These are phyloP conservation scores for Citrus mangshanensis DNA, from an alignment of 345 rosid genomes.

Conservation along the genomic window DNA sequence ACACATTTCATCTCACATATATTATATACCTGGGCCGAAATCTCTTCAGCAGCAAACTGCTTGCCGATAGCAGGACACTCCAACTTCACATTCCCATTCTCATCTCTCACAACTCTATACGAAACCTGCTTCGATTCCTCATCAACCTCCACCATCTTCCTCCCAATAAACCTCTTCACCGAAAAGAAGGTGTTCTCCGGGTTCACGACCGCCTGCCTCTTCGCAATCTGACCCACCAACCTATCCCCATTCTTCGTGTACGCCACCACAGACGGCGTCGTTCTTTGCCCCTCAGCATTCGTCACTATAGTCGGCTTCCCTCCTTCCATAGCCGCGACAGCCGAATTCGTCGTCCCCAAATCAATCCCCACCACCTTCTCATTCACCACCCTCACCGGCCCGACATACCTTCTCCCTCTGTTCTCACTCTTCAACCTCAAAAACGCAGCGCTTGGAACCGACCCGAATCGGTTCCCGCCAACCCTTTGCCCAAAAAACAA, in stretches of 20 bases:
- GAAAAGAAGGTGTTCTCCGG: slow-evolving; percentile 98
- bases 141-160: slow-evolving; percentile 93
- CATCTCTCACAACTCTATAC: slow-evolving; percentile 79
- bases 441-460: slow-evolving; percentile 39
- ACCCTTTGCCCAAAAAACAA: slow-evolving; percentile 60
- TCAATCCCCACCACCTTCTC: slow-evolving; percentile 98
- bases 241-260: slow-evolving; percentile 86
- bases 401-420: slow-evolving; percentile 39
- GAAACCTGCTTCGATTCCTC: slow-evolving; percentile 97
- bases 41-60: slow-evolving; percentile 96
- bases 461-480: slow-evolving; percentile 21
- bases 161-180: slow-evolving; percentile 96
- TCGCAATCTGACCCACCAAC: slow-evolving; percentile 96
- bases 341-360: slow-evolving; percentile 94
- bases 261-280: slow-evolving; percentile 97
- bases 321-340: slow-evolving; percentile 99
- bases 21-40: slow-evolving; percentile 85
- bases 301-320: slow-evolving; percentile 97
- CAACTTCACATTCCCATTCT: slow-evolving; percentile 88
- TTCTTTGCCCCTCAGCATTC: slow-evolving; percentile 95
- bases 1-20: not conserved
- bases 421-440: slow-evolving; percentile 29
- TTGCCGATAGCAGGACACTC: slow-evolving; percentile 93
- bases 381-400: slow-evolving; percentile 63
- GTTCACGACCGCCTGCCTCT: slow-evolving; percentile 96